Percentiles rank a stretch among this genome's conserved stretches.
phyloP scores from a whole-genome alignment of 2,329 filamentous ascomycete species.

The Arthroderma uncinatum region DNA sequence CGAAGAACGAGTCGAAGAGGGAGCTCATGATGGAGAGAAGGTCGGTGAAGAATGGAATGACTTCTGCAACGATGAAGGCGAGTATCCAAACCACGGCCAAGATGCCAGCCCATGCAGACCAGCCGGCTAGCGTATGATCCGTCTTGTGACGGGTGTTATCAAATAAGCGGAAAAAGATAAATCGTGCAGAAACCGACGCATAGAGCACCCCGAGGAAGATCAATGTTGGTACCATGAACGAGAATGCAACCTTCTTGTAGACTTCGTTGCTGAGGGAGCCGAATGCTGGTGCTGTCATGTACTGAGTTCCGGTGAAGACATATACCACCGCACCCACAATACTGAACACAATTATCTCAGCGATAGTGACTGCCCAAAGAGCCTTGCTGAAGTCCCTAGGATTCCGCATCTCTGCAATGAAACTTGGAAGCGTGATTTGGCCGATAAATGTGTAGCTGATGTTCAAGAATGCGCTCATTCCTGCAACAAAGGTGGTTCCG shows the following conservation, averaged over 20 bases:
- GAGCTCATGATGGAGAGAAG: slow-evolving; percentile 49
- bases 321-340: slow-evolving; percentile 73
- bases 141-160: slow-evolving; percentile 67
- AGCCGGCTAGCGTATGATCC: slow-evolving; percentile 70
- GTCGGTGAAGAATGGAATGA: slow-evolving; percentile 87
- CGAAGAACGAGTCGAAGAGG: slow-evolving; percentile 68
- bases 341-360: slow-evolving; percentile 76
- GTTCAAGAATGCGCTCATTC: slow-evolving; percentile 82
- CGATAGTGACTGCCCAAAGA: slow-evolving; percentile 79
- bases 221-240: slow-evolving; percentile 89
- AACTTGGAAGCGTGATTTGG: slow-evolving; percentile 84
- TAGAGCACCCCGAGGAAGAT: slow-evolving; percentile 88
- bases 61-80: slow-evolving; percentile 85
- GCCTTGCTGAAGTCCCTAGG: slow-evolving; percentile 82
- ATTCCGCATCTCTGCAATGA: slow-evolving; percentile 86
- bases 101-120: slow-evolving; percentile 66
- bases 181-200: slow-evolving; percentile 77
- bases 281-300: slow-evolving; percentile 79
- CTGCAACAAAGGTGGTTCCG: slow-evolving; percentile 68
- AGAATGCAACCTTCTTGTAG: slow-evolving; percentile 82
- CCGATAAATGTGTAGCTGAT: slow-evolving; percentile 96
- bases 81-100: slow-evolving; percentile 61
- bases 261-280: slow-evolving; percentile 62
- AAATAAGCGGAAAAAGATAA: slow-evolving; percentile 85
- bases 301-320: slow-evolving; percentile 78